Conservation (phyloP, 2,329 filamentous ascomycete genomes). For the Cladosporium sp. region DNA sequence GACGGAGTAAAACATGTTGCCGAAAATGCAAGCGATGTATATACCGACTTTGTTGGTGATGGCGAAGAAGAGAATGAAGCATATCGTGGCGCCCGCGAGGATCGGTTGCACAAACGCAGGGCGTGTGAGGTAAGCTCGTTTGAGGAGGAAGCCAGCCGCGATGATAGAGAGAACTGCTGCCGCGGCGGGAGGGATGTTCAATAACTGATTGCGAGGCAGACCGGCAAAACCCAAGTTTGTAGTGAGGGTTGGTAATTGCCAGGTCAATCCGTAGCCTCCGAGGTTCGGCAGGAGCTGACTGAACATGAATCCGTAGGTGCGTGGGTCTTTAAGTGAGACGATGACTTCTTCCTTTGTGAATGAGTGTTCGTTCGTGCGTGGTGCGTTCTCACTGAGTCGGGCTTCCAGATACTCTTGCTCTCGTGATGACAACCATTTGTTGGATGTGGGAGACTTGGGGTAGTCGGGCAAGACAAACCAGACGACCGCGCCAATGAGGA, state of each 20-base stretch:
- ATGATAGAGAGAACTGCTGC: constrained; percentile 6
- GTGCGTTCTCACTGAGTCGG: constrained; percentile 41
- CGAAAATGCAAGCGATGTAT: constrained; percentile 44
- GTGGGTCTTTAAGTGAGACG: constrained; percentile 31
- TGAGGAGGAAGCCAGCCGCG: constrained; percentile 39
- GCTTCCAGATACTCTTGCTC: constrained; percentile 49
- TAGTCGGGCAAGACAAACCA: constrained; percentile 52
- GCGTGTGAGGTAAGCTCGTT: constrained; percentile 37
- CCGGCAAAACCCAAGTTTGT: constrained; percentile 4
- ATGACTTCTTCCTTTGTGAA: constrained; percentile 15
- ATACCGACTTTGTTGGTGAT: constrained; percentile 37
- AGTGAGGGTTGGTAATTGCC: constrained; percentile 4
- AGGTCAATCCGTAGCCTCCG: not conserved
- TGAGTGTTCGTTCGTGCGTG: constrained; percentile 34
- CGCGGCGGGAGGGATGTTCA: constrained; percentile 1
- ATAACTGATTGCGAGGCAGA: not conserved
- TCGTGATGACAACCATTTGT: constrained; percentile 38
- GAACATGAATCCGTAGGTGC: constrained; percentile 33
- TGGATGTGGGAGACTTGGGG: not conserved
- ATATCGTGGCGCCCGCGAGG: constrained; percentile 38
- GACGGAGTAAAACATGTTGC: constrained; percentile 38
- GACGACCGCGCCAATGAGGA: constrained; percentile 44
- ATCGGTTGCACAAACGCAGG: constrained; percentile 40
- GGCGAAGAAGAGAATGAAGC: constrained; percentile 42
- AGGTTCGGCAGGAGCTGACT: constrained; percentile 7